Conservation (phyloP, 768 basidiomycete species). For the Pulveroboletus frians region DNA sequence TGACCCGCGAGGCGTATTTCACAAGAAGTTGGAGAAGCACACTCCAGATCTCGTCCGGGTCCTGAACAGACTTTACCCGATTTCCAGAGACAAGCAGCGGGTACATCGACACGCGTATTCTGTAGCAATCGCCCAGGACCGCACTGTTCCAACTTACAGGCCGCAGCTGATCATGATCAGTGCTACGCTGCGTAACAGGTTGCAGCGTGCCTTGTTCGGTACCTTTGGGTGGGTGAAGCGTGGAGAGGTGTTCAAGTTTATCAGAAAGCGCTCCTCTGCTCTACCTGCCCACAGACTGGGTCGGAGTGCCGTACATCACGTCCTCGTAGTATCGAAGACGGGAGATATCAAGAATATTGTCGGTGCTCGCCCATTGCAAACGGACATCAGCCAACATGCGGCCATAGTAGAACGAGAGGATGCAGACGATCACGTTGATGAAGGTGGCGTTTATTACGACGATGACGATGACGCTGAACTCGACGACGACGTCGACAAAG, state of each 20-base stretch:
- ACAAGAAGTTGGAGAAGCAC: slow-evolving; percentile 45
- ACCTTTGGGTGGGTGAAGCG: slow-evolving; percentile 57
- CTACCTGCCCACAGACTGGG: slow-evolving; percentile 24
- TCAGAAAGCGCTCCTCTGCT: slow-evolving; percentile 24
- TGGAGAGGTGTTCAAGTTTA: slow-evolving; percentile 31
- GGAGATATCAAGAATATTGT: slow-evolving; percentile 51
- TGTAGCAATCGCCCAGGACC: slow-evolving; percentile 3
- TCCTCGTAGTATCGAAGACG: slow-evolving; percentile 54
- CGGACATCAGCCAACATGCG: neutral
- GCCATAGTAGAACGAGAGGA: neutral
- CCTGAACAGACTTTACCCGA: slow-evolving; percentile 52
- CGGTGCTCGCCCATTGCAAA: slow-evolving; percentile 33
- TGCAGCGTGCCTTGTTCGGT: slow-evolving; percentile 36
- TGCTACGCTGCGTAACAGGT: slow-evolving; percentile 59
- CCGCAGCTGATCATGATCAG: slow-evolving; percentile 67
- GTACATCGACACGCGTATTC: neutral
- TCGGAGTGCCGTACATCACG: slow-evolving; percentile 43
- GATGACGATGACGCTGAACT: slow-evolving; percentile 19
- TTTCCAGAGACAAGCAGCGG: slow-evolving; percentile 16
- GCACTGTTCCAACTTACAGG: slow-evolving; percentile 13
- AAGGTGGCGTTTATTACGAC: slow-evolving; percentile 22
- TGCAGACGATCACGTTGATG: slow-evolving; percentile 1
- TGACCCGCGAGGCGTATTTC: slow-evolving; percentile 33
- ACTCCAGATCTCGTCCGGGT: slow-evolving; percentile 55
- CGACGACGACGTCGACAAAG: slow-evolving; percentile 16